Percentiles rank a stretch among this genome's conserved stretches.
These are phyloP conservation scores for Spathaspora passalidarum DNA, from an alignment of 805 yeast species.

Conservation along the genomic window DNA sequence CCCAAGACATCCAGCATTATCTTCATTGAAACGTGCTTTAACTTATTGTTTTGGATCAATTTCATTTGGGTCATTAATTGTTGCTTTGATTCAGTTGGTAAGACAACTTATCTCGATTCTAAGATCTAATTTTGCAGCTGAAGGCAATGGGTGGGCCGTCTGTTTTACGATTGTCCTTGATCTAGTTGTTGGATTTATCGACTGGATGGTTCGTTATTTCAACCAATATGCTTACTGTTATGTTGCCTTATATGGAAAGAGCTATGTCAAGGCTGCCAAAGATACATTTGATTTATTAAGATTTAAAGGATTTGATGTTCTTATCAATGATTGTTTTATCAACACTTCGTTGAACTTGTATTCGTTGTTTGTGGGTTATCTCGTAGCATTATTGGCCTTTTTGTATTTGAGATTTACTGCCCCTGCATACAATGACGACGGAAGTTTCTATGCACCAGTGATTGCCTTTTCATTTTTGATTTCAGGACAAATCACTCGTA, in stretches of 20 bases:
- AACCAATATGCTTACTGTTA: constrained; percentile 88
- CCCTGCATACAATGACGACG: constrained; percentile 61
- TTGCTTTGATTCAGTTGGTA: constrained; percentile 66
- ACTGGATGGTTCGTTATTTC: constrained; percentile 81
- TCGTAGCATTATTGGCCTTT: constrained; percentile 57
- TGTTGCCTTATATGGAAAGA: constrained; percentile 81
- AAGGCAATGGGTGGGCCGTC: constrained; percentile 52
- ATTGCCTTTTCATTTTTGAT: constrained; percentile 72
- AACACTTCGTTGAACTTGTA: constrained; percentile 78
- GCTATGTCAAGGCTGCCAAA: constrained; percentile 70
- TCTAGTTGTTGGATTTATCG: constrained; percentile 59
- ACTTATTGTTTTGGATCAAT: constrained; percentile 89
- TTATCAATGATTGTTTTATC: constrained; percentile 80
- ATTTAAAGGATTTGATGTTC: constrained; percentile 78
- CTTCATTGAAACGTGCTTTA: constrained; percentile 75
- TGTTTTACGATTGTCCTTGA: constrained; percentile 54
- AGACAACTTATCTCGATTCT: constrained; percentile 52
- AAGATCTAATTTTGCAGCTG: constrained; percentile 49
- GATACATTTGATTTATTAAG: constrained; percentile 79
- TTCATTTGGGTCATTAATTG: constrained; percentile 78
- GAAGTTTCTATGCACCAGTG: constrained; percentile 66
- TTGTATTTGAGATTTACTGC: constrained; percentile 64
- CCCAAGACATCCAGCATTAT: constrained; percentile 76
- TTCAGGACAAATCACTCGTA: constrained; percentile 70
- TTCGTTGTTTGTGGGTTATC: constrained; percentile 65